A percentile compares a stretch with the other conserved stretches of the same genome.
phyloP scores from a whole-genome alignment of 1,139 yeast species.

The Sugiyamaella novakii region DNA sequence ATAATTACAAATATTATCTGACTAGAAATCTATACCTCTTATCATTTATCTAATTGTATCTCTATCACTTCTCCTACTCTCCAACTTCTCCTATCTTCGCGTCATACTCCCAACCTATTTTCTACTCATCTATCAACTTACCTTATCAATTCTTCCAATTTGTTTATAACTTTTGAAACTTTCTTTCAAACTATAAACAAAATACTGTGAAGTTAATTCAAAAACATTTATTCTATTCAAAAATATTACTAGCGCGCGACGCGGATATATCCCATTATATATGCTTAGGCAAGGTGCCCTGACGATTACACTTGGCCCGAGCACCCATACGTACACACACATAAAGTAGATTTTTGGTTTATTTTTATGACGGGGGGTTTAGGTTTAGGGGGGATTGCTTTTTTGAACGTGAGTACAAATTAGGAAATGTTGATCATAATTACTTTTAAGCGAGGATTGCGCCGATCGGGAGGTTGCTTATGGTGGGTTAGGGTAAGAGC shows the following conservation, averaged over 20 bases:
- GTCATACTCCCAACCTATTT: not conserved
- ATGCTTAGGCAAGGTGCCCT: conserved; percentile 20
- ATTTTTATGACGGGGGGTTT: not conserved
- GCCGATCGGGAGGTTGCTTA: not conserved
- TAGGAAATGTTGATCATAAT: conserved; percentile 6
- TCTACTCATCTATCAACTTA: no score
- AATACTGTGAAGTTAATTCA: no score
- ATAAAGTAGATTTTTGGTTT: not conserved
- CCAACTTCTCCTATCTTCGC: not conserved
- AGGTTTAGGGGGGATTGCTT: not conserved
- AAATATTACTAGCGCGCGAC: conserved; percentile 8
- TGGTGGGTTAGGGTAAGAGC: not conserved
- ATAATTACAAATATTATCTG: no score
- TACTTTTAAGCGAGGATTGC: not conserved
- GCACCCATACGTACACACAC: conserved; percentile 13
- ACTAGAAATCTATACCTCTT: not conserved
- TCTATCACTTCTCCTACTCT: not conserved
- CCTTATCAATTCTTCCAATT: no score
- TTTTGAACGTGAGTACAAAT: conserved; percentile 2
- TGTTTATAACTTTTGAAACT: no score
- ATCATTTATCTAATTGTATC: not conserved
- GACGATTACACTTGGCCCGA: conserved; percentile 21
- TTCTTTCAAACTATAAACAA: not conserved
- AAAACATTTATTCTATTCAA: not conserved
- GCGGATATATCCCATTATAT: conserved; percentile 17